These are phyloP conservation scores for Phytophthora syringae DNA, from an alignment of 352 stramenopile genomes.

Conservation along the genomic window DNA sequence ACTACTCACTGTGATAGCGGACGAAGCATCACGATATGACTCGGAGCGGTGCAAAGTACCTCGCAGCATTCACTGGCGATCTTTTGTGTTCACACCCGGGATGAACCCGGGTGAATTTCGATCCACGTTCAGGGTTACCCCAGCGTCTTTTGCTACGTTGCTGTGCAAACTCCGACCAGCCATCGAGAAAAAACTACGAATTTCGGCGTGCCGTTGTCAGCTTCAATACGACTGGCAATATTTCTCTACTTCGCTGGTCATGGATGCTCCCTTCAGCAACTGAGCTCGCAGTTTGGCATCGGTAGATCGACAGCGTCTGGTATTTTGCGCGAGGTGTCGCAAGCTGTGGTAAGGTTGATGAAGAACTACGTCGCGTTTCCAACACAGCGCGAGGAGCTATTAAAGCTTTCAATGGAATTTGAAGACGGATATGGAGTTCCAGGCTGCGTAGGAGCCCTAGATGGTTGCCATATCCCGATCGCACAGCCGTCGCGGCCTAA, in stretches of 20 bases:
- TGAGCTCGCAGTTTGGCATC: slow-evolving; percentile 4
- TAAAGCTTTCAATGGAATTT: slow-evolving; percentile 4
- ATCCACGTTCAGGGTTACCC: too few species aligned
- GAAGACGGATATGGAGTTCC: slow-evolving; percentile 5
- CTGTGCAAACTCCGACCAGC: too few species aligned
- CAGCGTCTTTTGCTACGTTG: too few species aligned
- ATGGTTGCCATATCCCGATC: slow-evolving; percentile 4
- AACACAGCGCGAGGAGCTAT: not conserved
- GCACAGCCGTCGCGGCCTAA: not conserved
- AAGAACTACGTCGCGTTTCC: not conserved
- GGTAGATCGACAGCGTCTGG: not conserved
- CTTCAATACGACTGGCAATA: too few species aligned
- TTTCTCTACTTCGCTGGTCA: slow-evolving; percentile 1
- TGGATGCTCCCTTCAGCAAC: not conserved
- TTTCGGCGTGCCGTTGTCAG: too few species aligned
- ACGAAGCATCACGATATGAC: too few species aligned
- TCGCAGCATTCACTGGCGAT: too few species aligned
- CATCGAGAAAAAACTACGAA: too few species aligned
- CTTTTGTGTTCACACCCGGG: too few species aligned
- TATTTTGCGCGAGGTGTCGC: not conserved
- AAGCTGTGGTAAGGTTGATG: not conserved
- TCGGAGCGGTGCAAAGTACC: too few species aligned
- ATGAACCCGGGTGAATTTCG: too few species aligned
- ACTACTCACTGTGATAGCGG: too few species aligned
- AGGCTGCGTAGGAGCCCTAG: not conserved